Conservation (phyloP, 768 basidiomycete genomes). For the Cystofilobasidium macerans region DNA sequence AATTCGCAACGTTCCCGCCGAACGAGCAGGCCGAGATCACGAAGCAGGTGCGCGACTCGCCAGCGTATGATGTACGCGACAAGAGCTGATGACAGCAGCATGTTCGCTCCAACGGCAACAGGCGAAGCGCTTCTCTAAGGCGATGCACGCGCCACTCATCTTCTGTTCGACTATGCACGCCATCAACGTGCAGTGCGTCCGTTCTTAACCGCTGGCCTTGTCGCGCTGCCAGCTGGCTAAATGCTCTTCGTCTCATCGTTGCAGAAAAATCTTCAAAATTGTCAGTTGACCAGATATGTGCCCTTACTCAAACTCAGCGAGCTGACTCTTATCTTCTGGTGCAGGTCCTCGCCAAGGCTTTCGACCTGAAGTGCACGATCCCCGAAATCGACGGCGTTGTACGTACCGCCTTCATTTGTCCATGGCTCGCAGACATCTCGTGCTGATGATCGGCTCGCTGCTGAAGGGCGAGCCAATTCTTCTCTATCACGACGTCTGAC, state of each 20-base stretch:
- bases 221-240: background rate
- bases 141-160: slow-evolving; percentile 99
- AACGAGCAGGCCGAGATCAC: slow-evolving; percentile 99
- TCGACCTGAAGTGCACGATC: slow-evolving; percentile 74
- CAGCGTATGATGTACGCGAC: too few relatives aligned
- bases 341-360: slow-evolving; percentile 47
- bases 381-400: slow-evolving; percentile 82
- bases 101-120: slow-evolving; percentile 35
- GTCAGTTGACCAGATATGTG: slow-evolving; percentile 41
- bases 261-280: slow-evolving; percentile 61
- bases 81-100: background rate
- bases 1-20: slow-evolving; percentile 84
- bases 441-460: background rate
- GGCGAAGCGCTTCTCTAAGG: slow-evolving; percentile 96
- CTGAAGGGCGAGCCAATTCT: slow-evolving; percentile 78
- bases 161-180: slow-evolving; percentile 98
- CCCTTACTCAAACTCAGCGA: background rate
- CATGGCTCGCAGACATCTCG: too few relatives aligned
- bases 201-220: background rate
- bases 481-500: slow-evolving; percentile 62
- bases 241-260: background rate
- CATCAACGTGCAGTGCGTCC: slow-evolving; percentile 75
- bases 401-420: too few relatives aligned
- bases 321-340: background rate
- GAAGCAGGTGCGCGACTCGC: slow-evolving; percentile 76